Evolutionary conservation across 2,329 filamentous ascomycete genomes (phyloP).

Genomic region (Purpureocillium takamizusanense): DNA sequence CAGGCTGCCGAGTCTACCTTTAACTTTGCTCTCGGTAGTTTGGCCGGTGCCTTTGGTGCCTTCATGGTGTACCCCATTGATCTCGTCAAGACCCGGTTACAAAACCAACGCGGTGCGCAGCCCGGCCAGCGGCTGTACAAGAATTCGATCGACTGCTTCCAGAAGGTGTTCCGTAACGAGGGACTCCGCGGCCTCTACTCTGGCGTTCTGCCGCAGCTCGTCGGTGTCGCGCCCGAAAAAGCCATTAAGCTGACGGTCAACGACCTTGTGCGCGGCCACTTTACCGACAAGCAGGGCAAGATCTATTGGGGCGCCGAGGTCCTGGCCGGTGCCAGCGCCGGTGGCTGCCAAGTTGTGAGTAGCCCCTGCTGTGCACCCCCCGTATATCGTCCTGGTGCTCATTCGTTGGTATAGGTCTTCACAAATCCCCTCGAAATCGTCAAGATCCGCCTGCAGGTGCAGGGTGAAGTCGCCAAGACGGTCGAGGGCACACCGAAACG

Average conservation of each 20-base stretch:
- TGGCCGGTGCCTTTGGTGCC: constrained; percentile 93
- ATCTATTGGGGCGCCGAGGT: constrained; percentile 69
- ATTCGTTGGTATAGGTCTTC: constrained; percentile 56
- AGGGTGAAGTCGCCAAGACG: constrained; percentile 88
- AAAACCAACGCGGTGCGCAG: constrained; percentile 81
- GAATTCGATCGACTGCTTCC: constrained; percentile 92
- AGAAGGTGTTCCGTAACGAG: constrained; percentile 89
- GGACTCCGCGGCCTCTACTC: constrained; percentile 86
- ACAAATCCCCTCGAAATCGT: constrained; percentile 98
- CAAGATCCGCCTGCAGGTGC: constrained; percentile 96
- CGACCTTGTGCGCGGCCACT: constrained; percentile 72
- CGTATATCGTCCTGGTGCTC: neutral
- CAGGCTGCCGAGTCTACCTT: constrained; percentile 62
- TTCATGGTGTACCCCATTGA: constrained; percentile 99
- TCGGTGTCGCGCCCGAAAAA: constrained; percentile 98
- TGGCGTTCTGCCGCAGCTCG: constrained; percentile 86
- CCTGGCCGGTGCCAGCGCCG: constrained; percentile 79
- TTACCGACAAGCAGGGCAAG: constrained; percentile 66
- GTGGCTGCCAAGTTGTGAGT: constrained; percentile 92
- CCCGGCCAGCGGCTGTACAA: constrained; percentile 89
- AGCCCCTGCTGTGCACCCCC: constrained; percentile 5
- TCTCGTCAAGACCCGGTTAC: constrained; percentile 95
- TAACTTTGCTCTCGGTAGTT: constrained; percentile 80
- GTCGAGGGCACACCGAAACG: constrained; percentile 75
- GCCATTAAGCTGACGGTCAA: constrained; percentile 99